phyloP scores from a whole-genome alignment of 1,284 basidiomycete genomes.

The Cutaneotrichosporon sp. region DNA sequence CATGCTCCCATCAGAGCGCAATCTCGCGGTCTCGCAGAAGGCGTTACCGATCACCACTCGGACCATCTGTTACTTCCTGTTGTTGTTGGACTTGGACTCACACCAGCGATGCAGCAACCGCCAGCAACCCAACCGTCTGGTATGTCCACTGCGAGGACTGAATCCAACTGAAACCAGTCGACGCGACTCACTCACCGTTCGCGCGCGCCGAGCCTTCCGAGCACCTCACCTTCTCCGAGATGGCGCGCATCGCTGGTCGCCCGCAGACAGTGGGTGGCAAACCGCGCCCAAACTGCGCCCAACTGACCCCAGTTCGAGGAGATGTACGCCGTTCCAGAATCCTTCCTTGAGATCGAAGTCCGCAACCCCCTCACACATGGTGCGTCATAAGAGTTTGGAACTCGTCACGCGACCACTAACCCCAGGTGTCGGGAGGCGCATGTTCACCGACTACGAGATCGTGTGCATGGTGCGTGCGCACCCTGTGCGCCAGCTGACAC shows the following conservation, averaged over 20 bases:
- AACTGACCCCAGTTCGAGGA: constrained; percentile 73
- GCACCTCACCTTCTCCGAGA: constrained; percentile 65
- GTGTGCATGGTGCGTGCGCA: constrained; percentile 76
- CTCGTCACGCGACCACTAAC: neutral
- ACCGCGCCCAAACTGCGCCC: neutral
- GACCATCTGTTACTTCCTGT: neutral
- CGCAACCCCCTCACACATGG: constrained; percentile 95
- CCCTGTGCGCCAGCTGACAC: constrained; percentile 7
- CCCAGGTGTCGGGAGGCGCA: constrained; percentile 89
- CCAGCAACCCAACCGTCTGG: constrained; percentile 11
- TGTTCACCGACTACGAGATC: constrained; percentile 99
- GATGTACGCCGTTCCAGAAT: constrained; percentile 96
- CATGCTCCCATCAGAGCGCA: neutral
- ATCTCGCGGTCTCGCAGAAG: neutral
- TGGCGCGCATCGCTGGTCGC: constrained; percentile 62
- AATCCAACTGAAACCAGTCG: constrained; percentile 29
- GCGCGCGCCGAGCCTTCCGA: constrained; percentile 57
- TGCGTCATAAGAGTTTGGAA: constrained; percentile 42
- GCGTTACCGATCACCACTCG: neutral
- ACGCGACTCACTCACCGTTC: constrained; percentile 65
- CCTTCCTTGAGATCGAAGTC: constrained; percentile 97
- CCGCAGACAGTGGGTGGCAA: constrained; percentile 73
- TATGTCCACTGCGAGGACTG: neutral
- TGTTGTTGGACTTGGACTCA: constrained; percentile 4
- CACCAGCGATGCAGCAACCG: constrained; percentile 16